phyloP scores from a whole-genome alignment of 306 rosid species.

The Cucurbita pepo region DNA sequence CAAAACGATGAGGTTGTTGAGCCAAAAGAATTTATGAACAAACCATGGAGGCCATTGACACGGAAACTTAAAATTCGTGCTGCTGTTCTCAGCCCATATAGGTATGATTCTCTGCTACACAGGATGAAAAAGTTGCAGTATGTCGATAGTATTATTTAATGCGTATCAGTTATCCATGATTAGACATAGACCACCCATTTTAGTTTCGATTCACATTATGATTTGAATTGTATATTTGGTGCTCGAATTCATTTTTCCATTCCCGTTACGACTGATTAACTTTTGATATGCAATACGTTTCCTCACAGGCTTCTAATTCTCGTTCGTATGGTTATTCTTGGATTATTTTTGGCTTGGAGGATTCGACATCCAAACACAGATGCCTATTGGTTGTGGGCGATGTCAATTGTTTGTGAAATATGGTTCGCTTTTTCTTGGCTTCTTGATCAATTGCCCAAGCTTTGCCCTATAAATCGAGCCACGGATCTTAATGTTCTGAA shows the following conservation, averaged over 20 bases:
- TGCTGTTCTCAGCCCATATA: slow-evolving; percentile 78
- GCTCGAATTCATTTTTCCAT: not conserved
- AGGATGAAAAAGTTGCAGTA: not conserved
- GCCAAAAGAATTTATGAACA: slow-evolving; percentile 46
- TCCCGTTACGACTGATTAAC: not conserved
- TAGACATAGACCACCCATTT: not conserved
- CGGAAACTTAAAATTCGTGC: slow-evolving; percentile 82
- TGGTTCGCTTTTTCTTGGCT: slow-evolving; percentile 99
- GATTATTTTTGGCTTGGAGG: slow-evolving; percentile 68
- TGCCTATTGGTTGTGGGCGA: slow-evolving; percentile 91
- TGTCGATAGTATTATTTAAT: not conserved
- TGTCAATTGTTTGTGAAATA: slow-evolving; percentile 90
- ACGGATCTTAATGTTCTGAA: slow-evolving; percentile 75
- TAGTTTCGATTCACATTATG: not conserved
- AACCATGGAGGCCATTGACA: slow-evolving; percentile 92
- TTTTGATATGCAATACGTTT: not conserved
- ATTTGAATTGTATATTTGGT: not conserved
- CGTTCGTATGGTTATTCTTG: slow-evolving; percentile 56
- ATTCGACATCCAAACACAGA: slow-evolving; percentile 48
- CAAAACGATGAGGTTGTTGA: slow-evolving; percentile 25
- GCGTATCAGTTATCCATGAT: not conserved
- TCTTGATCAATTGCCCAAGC: slow-evolving; percentile 81
- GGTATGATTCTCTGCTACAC: slow-evolving; percentile 22
- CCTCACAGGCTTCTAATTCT: slow-evolving; percentile 54
- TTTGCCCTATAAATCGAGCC: slow-evolving; percentile 69